Evolutionary conservation across 2,329 filamentous ascomycete species (phyloP).

Genomic region (Bipolaris gigantea): DNA sequence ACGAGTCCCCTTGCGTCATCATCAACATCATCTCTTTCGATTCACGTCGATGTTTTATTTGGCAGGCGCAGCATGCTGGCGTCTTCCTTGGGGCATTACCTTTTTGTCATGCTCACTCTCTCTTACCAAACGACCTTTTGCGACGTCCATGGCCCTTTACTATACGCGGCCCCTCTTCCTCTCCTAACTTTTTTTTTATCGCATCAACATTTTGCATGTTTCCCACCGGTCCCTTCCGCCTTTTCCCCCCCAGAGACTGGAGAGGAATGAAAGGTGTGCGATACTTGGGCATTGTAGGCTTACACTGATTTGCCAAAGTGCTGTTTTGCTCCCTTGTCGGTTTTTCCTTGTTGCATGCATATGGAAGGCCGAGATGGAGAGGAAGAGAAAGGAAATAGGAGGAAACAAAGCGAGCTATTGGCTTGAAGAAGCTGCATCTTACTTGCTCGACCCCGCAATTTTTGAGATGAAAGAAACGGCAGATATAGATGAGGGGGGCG

Average conservation of each 20-base stretch:
- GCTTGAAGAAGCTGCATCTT: background rate
- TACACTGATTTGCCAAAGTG: background rate
- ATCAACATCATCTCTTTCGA: background rate
- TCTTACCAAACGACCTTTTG: background rate
- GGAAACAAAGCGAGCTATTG: too few relatives aligned
- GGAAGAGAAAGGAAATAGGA: background rate
- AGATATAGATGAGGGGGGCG: background rate
- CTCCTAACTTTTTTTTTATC: background rate
- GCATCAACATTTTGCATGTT: constrained; percentile 9
- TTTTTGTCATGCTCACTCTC: background rate
- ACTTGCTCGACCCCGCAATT: background rate
- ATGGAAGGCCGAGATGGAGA: too few relatives aligned
- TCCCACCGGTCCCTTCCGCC: background rate
- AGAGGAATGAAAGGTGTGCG: background rate
- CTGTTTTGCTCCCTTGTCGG: background rate
- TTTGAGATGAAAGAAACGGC: background rate
- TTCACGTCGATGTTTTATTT: background rate
- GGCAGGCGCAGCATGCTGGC: constrained; percentile 6
- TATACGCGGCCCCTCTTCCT: background rate
- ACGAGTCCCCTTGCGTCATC: constrained; percentile 11
- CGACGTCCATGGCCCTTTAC: background rate
- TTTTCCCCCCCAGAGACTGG: background rate
- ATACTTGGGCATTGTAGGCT: constrained; percentile 8
- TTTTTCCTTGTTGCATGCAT: background rate
- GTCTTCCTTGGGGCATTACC: background rate